phyloP scores from a whole-genome alignment of 192 early-diverging fungal genomes.

The Gamsiella multidivaricata region DNA sequence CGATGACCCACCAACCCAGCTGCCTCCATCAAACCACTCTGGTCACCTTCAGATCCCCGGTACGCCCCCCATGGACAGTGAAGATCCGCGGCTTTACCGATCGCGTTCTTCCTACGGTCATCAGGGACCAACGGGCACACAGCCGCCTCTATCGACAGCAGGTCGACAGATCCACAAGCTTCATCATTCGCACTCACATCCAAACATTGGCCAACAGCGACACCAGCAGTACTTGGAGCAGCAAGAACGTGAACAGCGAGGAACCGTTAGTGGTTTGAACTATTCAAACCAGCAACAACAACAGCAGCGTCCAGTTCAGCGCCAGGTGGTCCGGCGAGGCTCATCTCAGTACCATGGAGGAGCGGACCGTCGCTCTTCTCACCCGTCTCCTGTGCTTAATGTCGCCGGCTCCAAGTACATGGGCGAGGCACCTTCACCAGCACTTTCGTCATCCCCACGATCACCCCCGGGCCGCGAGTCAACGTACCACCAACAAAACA shows the following conservation, averaged over 20 bases:
- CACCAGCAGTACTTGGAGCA: conserved; percentile 47
- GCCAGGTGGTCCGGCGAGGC: conserved; percentile 21
- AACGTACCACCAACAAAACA: conserved; percentile 4
- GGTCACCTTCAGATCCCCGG: conserved; percentile 31
- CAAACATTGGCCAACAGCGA: conserved; percentile 44
- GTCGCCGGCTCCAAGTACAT: conserved; percentile 18
- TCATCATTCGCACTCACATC: conserved; percentile 50
- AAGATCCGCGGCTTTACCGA: conserved; percentile 29
- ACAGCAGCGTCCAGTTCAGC: conserved; percentile 10
- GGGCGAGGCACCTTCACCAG: conserved; percentile 30
- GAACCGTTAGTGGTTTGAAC: conserved; percentile 5
- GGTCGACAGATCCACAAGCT: conserved; percentile 33
- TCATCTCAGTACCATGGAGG: conserved; percentile 23
- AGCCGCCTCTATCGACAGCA: not conserved
- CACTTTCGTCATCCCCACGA: conserved; percentile 29
- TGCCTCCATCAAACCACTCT: not conserved
- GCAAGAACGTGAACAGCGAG: conserved; percentile 42
- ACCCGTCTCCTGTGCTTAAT: conserved; percentile 15
- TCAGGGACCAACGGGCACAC: not conserved
- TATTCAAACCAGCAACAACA: conserved; percentile 8
- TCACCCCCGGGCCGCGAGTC: conserved; percentile 40
- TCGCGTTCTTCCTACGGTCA: conserved; percentile 14
- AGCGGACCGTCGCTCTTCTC: conserved; percentile 32
- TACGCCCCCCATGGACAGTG: conserved; percentile 28
- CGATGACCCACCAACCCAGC: conserved; percentile 7